Conservation (phyloP, 257 asterid genomes). For the Solanum acaule region DNA sequence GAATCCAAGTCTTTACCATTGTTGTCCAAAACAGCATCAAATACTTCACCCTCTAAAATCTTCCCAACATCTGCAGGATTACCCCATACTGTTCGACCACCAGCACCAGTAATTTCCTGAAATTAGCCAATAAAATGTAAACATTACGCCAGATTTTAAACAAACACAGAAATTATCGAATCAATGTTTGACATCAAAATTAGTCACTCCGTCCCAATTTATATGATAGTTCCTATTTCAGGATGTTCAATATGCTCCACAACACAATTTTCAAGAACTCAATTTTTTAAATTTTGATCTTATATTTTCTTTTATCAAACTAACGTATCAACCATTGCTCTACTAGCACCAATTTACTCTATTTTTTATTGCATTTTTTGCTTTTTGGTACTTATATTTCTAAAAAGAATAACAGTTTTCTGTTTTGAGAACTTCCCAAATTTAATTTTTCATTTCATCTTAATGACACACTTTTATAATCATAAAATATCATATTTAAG, state of each 20-base stretch:
- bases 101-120: conserved; percentile 81
- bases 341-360: background rate
- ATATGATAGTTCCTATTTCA: background rate
- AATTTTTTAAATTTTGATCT: background rate
- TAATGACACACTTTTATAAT: background rate
- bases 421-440: background rate
- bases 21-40: conserved; percentile 89
- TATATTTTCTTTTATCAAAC: background rate
- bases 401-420: background rate
- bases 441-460: background rate
- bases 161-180: background rate
- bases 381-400: background rate
- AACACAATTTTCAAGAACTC: background rate
- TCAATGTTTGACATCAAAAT: background rate
- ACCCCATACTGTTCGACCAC: conserved; percentile 93
- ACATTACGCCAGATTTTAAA: background rate
- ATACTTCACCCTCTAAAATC: conserved; percentile 62
- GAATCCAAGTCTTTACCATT: conserved; percentile 92
- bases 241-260: background rate
- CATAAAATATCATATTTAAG: background rate
- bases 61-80: conserved; percentile 62
- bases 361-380: background rate
- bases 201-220: background rate
- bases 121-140: background rate
- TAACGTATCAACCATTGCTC: background rate